Conservation (phyloP, 78 protist species). For the Guillardia theta region DNA sequence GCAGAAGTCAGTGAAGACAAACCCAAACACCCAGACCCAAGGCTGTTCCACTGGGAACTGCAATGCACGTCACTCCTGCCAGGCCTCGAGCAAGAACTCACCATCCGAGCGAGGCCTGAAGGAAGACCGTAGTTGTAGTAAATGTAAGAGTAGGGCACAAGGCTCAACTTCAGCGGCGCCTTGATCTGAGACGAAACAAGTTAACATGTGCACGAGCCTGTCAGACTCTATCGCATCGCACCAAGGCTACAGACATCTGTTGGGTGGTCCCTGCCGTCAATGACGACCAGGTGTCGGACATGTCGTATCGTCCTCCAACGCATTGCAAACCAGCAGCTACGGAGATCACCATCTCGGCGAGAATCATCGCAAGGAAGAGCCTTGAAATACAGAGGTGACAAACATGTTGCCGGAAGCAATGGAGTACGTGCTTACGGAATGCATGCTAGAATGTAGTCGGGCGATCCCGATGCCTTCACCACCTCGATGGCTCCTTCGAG, state of each 20-base stretch:
- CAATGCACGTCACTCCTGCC: neutral
- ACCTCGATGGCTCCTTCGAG: neutral
- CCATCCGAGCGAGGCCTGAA: neutral
- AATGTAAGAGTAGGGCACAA: neutral
- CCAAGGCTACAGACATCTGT: neutral
- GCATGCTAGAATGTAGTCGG: neutral
- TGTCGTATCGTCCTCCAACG: neutral
- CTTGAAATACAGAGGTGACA: neutral
- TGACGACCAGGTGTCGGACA: neutral
- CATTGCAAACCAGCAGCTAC: neutral
- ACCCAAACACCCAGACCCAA: neutral
- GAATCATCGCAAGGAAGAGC: neutral
- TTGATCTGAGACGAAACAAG: neutral
- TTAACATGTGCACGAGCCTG: neutral
- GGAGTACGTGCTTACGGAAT: neutral
- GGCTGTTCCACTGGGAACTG: neutral
- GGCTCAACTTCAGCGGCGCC: neutral
- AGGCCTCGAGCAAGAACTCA: neutral
- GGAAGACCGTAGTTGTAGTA: neutral
- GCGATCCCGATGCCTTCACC: neutral
- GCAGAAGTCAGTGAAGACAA: neutral
- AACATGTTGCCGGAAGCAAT: neutral
- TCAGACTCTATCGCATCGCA: neutral
- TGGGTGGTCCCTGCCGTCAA: neutral
- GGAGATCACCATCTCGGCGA: neutral